Conservation (phyloP, 148 eudicot genomes). For the Diospyros kaki region DNA sequence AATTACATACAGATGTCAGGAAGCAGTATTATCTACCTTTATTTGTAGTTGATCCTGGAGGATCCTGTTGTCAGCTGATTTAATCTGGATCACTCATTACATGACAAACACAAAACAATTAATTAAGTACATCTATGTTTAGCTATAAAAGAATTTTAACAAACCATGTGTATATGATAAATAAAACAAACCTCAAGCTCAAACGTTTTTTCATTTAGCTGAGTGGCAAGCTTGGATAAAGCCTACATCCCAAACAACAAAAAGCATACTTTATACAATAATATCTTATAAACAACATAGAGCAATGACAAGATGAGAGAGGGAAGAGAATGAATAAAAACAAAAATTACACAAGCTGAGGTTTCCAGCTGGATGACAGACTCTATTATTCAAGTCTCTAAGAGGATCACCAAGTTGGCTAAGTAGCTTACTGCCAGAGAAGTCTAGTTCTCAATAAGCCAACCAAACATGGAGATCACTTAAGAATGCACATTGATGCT, state of each 20-base stretch:
- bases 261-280: background rate
- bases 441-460: background rate
- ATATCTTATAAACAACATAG: background rate
- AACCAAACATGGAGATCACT: background rate
- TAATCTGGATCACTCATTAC: conserved; percentile 32
- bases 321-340: background rate
- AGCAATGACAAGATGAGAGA: background rate
- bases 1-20: background rate
- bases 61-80: conserved; percentile 56
- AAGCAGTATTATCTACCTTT: conserved; percentile 35
- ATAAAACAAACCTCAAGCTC: conserved; percentile 34
- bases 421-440: background rate
- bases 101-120: conserved; percentile 10
- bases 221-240: conserved; percentile 36
- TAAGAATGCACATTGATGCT: no score
- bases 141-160: background rate
- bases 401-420: background rate
- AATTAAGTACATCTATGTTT: conserved; percentile 10
- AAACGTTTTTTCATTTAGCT: conserved; percentile 44
- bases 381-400: background rate
- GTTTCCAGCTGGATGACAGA: background rate
- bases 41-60: conserved; percentile 60
- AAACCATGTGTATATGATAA: conserved; percentile 1
- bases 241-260: conserved; percentile 18
- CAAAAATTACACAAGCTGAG: background rate